These are phyloP conservation scores for Solanum tarapatanum DNA, from an alignment of 257 asterid genomes.

Conservation along the genomic window DNA sequence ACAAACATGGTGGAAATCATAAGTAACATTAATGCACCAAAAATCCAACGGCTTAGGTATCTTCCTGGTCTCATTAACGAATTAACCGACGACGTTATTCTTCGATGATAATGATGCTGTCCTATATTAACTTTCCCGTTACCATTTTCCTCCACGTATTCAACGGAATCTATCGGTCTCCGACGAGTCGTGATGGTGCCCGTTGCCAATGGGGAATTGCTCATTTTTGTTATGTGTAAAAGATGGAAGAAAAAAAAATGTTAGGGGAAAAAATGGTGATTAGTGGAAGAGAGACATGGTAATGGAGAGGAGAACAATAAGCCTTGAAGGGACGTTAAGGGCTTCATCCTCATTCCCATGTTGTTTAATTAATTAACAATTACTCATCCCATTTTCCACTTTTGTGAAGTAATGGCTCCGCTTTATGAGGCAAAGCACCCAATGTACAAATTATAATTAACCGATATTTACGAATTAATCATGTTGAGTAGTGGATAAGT, in stretches of 20 bases:
- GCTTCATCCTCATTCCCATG: background rate
- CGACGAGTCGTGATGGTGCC: slow-evolving; percentile 9
- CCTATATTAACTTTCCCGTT: background rate
- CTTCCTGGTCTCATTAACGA: slow-evolving; percentile 11
- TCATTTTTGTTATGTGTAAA: background rate
- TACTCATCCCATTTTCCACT: background rate
- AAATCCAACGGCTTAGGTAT: slow-evolving; percentile 12
- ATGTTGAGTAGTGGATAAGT: background rate
- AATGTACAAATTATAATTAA: background rate
- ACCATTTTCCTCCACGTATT: slow-evolving; percentile 10
- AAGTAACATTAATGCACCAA: slow-evolving; percentile 8
- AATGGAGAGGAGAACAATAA: background rate
- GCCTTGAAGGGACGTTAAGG: background rate
- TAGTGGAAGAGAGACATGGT: background rate
- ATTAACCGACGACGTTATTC: background rate
- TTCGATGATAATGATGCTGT: background rate
- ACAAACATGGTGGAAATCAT: slow-evolving; percentile 13
- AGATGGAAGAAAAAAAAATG: background rate
- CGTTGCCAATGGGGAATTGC: background rate
- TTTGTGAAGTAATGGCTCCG: slow-evolving; percentile 18
- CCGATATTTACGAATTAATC: background rate
- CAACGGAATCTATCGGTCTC: slow-evolving; percentile 1
- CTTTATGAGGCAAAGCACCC: slow-evolving; percentile 1
- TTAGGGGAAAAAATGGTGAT: background rate
- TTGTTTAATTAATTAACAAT: background rate